Conservation (phyloP, 192 early-diverging fungal genomes). For the Allomyces arbusculus region DNA sequence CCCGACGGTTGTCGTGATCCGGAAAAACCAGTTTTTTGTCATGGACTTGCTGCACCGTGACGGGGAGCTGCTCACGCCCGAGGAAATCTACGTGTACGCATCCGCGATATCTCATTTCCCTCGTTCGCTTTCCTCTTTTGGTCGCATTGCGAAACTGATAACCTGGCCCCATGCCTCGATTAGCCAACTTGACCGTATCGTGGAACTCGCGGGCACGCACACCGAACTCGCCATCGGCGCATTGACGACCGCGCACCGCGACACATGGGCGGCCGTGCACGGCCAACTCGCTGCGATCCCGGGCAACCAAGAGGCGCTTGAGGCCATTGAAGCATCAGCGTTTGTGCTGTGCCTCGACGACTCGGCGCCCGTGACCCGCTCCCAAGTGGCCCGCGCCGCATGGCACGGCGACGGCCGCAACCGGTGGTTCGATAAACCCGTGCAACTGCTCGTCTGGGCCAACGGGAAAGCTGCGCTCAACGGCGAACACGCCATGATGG, state of each 20-base stretch:
- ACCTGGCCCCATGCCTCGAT: no score
- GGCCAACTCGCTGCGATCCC: conserved; percentile 29
- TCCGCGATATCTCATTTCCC: conserved; percentile 1
- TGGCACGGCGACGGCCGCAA: conserved; percentile 95
- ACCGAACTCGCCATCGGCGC: conserved; percentile 63
- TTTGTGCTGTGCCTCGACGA: conserved; percentile 87
- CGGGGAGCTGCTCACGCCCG: conserved; percentile 59
- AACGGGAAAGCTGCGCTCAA: conserved; percentile 93
- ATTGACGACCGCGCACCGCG: conserved; percentile 83
- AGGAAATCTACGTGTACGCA: conserved; percentile 48
- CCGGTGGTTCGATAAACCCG: conserved; percentile 91
- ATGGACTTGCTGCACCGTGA: conserved; percentile 45
- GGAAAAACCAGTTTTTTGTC: conserved; percentile 77
- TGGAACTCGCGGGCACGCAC: conserved; percentile 37
- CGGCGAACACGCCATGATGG: conserved; percentile 40
- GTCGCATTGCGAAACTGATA: background rate
- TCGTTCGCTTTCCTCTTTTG: background rate
- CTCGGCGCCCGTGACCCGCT: conserved; percentile 61
- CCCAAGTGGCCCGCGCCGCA: conserved; percentile 65
- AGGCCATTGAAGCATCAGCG: conserved; percentile 64
- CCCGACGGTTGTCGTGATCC: conserved; percentile 64
- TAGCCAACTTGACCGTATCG: conserved; percentile 47
- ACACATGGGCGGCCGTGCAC: conserved; percentile 65
- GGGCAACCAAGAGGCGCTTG: conserved; percentile 46
- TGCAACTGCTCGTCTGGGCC: conserved; percentile 90